These are phyloP conservation scores for Pythium insidiosum DNA, from an alignment of 352 stramenopile genomes.

Conservation along the genomic window DNA sequence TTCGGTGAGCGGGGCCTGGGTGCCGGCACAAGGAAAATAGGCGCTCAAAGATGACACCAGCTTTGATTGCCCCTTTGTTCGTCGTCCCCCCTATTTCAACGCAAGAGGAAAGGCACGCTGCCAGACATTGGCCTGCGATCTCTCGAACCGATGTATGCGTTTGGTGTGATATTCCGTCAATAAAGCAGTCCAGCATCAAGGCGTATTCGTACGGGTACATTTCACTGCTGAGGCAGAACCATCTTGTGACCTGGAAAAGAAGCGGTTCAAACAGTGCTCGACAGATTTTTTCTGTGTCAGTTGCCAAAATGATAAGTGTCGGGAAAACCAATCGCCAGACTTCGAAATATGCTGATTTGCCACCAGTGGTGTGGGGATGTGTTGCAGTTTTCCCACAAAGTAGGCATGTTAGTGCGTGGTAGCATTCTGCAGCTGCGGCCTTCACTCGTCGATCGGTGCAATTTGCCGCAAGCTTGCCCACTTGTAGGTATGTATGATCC, in stretches of 20 bases:
- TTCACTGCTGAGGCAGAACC: conserved; percentile 47
- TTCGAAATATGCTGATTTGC: conserved; percentile 54
- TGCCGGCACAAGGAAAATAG: conserved; percentile 71
- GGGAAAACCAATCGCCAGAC: conserved; percentile 49
- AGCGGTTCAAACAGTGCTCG: conserved; percentile 63
- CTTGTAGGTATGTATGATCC: conserved; percentile 36
- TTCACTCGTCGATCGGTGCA: conserved; percentile 58
- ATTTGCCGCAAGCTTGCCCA: conserved; percentile 31
- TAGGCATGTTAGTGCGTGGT: conserved; percentile 61
- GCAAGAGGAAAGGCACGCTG: conserved; percentile 33
- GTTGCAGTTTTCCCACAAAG: conserved; percentile 66
- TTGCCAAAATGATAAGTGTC: conserved; percentile 41
- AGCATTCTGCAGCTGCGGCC: conserved; percentile 48
- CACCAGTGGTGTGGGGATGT: conserved; percentile 41
- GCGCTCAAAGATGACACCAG: conserved; percentile 52
- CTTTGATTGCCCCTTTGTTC: conserved; percentile 15
- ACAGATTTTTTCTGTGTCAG: conserved; percentile 64
- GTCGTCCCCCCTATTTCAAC: conserved; percentile 18
- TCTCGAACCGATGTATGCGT: conserved; percentile 47
- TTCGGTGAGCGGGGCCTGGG: conserved; percentile 45
- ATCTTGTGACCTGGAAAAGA: conserved; percentile 65
- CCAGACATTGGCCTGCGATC: conserved; percentile 52
- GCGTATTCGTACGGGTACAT: conserved; percentile 64
- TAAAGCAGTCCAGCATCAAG: conserved; percentile 47
- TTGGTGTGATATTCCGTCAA: conserved; percentile 37